Evolutionary conservation across 169 alveolate species (phyloP), one percentile per base, ranked within the genome.

Genomic region (Cryptosporidium canis): DNA sequence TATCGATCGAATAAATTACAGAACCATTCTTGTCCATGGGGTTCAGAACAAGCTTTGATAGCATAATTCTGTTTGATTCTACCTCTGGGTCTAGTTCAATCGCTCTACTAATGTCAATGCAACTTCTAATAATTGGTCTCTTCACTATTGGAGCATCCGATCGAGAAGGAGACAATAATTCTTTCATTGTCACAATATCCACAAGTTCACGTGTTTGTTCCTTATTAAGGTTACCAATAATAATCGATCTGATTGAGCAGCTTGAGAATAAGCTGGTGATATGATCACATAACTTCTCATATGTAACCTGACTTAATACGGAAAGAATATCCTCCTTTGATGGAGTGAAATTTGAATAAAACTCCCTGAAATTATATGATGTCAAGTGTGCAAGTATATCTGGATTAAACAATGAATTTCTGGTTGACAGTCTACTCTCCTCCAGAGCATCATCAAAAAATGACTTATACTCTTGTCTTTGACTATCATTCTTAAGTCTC

Each of bases 361-460:
- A 70, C 37, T 70, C 84, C 37, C 35, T 70, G 27, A 70, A 55
- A 55, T 70, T 31, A 48, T 70, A 70, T 14, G 44, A 39, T 21
- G 84, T 70, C 29, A 70, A 37, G 14, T 70, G 84, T 21, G 66
- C 84, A 16, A 70, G 31, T 31, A 48, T 70, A 35, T 55, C 66
- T 70, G 84, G 84, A 70, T 55, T 70, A n/a, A 33, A 70, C 11
- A 70, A 51, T 29, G 84, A 70, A 37, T 70, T 70, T 18, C 48
- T 55, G 6, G 53, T 67, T 21, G 31, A 35, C 16, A 33, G 11
- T 29, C 47, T 70, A 4, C 67, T 31, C 33, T 70, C 84, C 35
- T 70, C 84, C 11, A 70, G 24, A 24, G 84, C 68, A 48, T 70
- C 68, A n/a, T 70, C 64, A 51, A 70, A 70, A 51, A 70, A 70